Evolutionary conservation across 305 asterid species (phyloP).

Genomic region (Fraxinus paxiana): DNA sequence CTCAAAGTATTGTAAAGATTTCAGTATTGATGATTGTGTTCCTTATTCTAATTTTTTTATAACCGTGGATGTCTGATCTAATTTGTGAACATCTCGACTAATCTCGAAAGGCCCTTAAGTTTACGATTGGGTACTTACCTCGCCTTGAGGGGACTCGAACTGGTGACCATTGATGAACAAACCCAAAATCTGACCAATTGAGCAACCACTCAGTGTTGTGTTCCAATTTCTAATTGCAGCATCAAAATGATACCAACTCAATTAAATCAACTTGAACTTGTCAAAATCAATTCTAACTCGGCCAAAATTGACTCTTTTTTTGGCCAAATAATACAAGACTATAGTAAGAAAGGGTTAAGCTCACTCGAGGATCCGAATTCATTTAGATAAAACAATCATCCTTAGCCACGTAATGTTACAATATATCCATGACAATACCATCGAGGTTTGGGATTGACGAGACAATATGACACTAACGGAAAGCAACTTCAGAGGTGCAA

Average conservation of each 20-base stretch:
- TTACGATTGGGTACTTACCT: too few relatives aligned
- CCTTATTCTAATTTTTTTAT: too few relatives aligned
- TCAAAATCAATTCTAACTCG: neutral
- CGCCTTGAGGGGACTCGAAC: too few relatives aligned
- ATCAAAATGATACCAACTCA: neutral
- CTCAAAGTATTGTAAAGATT: neutral
- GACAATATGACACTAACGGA: slow-evolving; percentile 18
- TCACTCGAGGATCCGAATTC: neutral
- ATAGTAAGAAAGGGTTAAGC: neutral
- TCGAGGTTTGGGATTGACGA: slow-evolving; percentile 22
- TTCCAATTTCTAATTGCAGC: neutral
- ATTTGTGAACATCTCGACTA: too few relatives aligned
- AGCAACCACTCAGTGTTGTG: neutral
- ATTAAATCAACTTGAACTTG: neutral
- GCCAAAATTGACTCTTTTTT: neutral
- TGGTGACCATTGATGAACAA: too few relatives aligned
- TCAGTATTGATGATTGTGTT: neutral
- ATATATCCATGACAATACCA: slow-evolving; percentile 11
- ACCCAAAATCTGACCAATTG: too few relatives aligned
- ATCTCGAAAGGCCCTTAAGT: too few relatives aligned
- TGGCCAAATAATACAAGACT: neutral
- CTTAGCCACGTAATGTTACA: slow-evolving; percentile 24
- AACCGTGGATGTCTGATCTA: too few relatives aligned
- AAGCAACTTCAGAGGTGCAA: slow-evolving; percentile 17
- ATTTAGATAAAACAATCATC: neutral